Evolutionary conservation across 805 yeast genomes (phyloP).

Genomic region (Sungouiella thailandica): DNA sequence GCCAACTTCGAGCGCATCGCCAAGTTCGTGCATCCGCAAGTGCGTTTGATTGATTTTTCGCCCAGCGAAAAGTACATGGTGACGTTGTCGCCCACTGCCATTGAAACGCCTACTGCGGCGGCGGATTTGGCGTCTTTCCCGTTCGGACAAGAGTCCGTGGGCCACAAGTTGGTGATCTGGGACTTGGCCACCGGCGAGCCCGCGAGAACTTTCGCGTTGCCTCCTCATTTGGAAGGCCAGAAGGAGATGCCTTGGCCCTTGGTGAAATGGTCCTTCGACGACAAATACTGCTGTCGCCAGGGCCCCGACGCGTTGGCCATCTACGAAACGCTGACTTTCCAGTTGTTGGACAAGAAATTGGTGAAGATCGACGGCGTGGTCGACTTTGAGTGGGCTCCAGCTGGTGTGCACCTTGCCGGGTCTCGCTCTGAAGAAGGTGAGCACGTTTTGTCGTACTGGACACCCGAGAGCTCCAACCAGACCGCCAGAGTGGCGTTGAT

Average conservation of each 20-base stretch:
- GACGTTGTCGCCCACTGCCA: conserved; percentile 84
- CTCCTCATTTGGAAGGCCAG: conserved; percentile 63
- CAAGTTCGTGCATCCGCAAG: conserved; percentile 84
- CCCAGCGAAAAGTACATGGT: conserved; percentile 89
- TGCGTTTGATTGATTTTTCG: conserved; percentile 83
- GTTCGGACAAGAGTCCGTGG: conserved; percentile 81
- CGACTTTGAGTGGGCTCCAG: conserved; percentile 95
- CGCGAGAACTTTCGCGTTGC: conserved; percentile 85
- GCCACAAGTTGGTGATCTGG: conserved; percentile 94
- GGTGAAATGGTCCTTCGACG: conserved; percentile 92
- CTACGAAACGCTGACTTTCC: conserved; percentile 76
- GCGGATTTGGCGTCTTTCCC: conserved; percentile 70
- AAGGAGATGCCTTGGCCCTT: conserved; percentile 90
- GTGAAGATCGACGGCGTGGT: conserved; percentile 77
- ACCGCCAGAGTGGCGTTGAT: conserved; percentile 91
- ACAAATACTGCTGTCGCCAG: conserved; percentile 89
- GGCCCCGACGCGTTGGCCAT: conserved; percentile 90
- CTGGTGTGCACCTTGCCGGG: conserved; percentile 64
- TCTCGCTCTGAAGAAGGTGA: conserved; percentile 50
- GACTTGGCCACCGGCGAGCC: conserved; percentile 79
- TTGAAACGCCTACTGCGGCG: conserved; percentile 55
- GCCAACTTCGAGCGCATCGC: conserved; percentile 64
- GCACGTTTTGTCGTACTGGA: conserved; percentile 86
- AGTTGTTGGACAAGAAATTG: conserved; percentile 79
- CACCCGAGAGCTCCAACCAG: conserved; percentile 89